Conservation (phyloP, 2,329 filamentous ascomycete genomes). For the Biscogniauxia sp. region DNA sequence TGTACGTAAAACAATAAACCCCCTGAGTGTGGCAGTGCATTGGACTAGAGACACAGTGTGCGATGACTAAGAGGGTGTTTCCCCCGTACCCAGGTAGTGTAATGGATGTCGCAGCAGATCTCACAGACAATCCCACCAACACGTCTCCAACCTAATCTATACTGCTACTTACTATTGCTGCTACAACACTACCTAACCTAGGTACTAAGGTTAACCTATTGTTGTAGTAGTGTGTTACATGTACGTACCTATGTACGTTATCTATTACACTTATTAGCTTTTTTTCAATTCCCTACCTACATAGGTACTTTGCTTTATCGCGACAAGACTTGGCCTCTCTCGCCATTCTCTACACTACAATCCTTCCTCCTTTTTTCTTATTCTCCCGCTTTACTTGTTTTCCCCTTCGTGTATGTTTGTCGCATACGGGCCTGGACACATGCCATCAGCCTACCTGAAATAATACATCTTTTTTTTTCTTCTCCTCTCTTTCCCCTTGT, state of each 20-base stretch:
- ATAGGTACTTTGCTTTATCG: not conserved
- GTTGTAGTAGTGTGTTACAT: too few species aligned
- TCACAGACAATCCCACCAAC: not conserved
- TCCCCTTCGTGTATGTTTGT: slow-evolving; percentile 9
- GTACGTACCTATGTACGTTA: too few species aligned
- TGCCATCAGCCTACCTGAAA: not conserved
- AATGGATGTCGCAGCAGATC: not conserved
- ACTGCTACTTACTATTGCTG: too few species aligned
- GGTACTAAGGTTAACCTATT: too few species aligned
- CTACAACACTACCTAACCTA: too few species aligned
- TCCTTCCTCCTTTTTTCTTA: too few species aligned
- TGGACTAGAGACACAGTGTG: not conserved
- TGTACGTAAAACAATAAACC: not conserved
- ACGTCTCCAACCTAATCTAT: not conserved
- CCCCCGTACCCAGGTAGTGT: slow-evolving; percentile 6
- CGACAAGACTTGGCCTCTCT: not conserved
- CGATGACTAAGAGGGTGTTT: slow-evolving; percentile 15
- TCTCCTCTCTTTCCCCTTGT: slow-evolving; percentile 3
- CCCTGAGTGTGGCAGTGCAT: slow-evolving; percentile 28
- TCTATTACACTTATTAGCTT: not conserved
- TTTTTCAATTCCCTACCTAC: not conserved
- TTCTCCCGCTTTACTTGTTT: not conserved
- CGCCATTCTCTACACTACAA: too few species aligned
- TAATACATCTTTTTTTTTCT: not conserved
- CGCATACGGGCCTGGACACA: slow-evolving; percentile 6